These are phyloP conservation scores for Camellia oleifera DNA, from an alignment of 179 eudicot genomes.

Conservation along the genomic window DNA sequence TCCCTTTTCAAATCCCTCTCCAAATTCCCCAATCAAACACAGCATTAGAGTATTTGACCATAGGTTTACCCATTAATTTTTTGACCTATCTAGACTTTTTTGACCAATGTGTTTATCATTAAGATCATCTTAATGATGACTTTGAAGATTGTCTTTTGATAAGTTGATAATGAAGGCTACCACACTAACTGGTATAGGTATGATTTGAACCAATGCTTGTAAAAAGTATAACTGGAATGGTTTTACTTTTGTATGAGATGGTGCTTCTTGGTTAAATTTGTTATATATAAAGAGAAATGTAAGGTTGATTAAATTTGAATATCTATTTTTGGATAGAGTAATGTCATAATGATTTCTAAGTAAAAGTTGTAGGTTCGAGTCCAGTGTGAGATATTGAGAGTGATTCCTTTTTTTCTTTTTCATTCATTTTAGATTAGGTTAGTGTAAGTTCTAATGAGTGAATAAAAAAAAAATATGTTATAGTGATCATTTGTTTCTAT, in stretches of 20 bases:
- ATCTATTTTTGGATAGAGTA: too few relatives aligned
- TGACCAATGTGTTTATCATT: background rate
- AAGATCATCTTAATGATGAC: background rate
- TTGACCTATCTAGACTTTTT: background rate
- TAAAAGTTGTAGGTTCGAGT: too few relatives aligned
- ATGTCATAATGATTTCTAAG: too few relatives aligned
- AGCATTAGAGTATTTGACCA: conserved; percentile 7
- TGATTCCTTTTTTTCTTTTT: too few relatives aligned
- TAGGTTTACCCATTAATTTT: background rate
- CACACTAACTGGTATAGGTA: background rate
- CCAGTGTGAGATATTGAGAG: too few relatives aligned
- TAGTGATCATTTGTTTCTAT: too few relatives aligned
- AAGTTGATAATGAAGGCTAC: background rate
- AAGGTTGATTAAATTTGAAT: too few relatives aligned
- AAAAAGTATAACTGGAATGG: conserved; percentile 1
- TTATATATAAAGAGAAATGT: background rate
- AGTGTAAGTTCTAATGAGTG: too few relatives aligned
- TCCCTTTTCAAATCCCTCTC: too few relatives aligned
- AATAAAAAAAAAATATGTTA: too few relatives aligned
- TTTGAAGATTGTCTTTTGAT: background rate
- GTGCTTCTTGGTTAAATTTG: background rate
- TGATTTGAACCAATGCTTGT: background rate
- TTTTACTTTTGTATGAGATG: background rate
- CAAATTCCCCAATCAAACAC: too few relatives aligned
- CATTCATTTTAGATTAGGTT: too few relatives aligned